Evolutionary conservation across 2,329 filamentous ascomycete species (phyloP), one percentile per base, ranked within the genome.

Genomic region (Fusarium chuoi): DNA sequence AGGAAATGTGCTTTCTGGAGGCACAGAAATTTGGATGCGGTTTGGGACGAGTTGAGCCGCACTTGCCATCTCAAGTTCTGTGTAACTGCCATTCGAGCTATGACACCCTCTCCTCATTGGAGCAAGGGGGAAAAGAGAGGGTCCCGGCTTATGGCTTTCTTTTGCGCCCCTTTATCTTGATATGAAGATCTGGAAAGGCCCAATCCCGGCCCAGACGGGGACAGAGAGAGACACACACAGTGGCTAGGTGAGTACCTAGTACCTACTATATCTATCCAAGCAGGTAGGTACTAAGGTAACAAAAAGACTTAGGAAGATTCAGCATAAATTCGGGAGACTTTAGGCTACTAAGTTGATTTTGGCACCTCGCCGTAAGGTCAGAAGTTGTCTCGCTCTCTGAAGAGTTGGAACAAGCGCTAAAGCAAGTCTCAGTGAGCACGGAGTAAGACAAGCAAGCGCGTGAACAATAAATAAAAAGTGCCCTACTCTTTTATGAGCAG

Each of bases 41-140:
- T 45, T 36, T 38, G 42, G 44, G 33, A 52, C 33, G n/a, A 49
- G 62, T 70, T 48, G 67, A 70, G 59, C 52, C 59, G 66, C 58
- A 64, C 45, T 49, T 68, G 30, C 28, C 42, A 22, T 51, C 45
- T 45, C 39, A 46, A 26, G 35, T 46, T 59, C 15, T 45, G 42
- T 70, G 57, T 35, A 38, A 64, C 58, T 56, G 48, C 33, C 36
- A 41, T 42, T 33, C 54, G 26, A 38, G 17, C 24, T 22, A 33
- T 48, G 45, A 7, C 26, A 30, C 35, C 52, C 18, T 41, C 36
- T 38, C 58, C 64, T 69, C 10, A 49, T 73, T 61, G 44, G 55
- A 39, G 22, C 35, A 65, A 59, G 51, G 51, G 66, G 56, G 24
- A 49, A 22, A 49, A 45, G 44, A 51, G n/a, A 18, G 56, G 10